Percentiles rank a stretch among this genome's conserved stretches.
These are phyloP conservation scores for Colletotrichum ledebouriae DNA, from an alignment of 2,329 filamentous ascomycete species.

Conservation along the genomic window DNA sequence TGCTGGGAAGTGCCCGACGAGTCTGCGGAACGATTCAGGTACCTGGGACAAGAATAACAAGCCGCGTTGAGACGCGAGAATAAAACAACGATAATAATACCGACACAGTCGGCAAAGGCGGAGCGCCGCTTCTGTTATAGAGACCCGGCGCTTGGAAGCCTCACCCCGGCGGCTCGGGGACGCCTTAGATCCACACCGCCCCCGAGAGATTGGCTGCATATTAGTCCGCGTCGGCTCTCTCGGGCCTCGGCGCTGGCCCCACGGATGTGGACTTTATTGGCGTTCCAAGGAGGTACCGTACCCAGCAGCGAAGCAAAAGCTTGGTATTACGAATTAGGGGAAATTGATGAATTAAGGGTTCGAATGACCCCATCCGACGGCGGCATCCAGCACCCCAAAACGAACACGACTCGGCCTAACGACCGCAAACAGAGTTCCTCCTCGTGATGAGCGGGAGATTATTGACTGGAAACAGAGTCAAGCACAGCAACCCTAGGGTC, in stretches of 20 bases:
- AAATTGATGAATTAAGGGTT: constrained; percentile 27
- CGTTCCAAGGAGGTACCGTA: too few species aligned
- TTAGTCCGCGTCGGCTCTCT: background rate
- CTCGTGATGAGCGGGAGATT: constrained; percentile 17
- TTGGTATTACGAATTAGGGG: constrained; percentile 19
- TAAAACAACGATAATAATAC: background rate
- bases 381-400: constrained; percentile 2
- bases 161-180: constrained; percentile 18
- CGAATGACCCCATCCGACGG: constrained; percentile 3
- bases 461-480: background rate
- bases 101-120: background rate
- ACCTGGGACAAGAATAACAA: background rate
- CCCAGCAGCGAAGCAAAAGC: constrained; percentile 2
- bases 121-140: background rate
- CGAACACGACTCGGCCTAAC: background rate
- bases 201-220: constrained; percentile 4
- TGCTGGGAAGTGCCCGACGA: constrained; percentile 1
- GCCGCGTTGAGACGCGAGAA: background rate
- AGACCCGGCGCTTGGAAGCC: constrained; percentile 5
- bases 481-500: constrained; percentile 1
- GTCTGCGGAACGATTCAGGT: background rate
- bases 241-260: constrained; percentile 12
- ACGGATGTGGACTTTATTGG: background rate
- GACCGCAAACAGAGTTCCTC: background rate
- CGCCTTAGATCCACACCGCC: constrained; percentile 5